Conservation (phyloP, 345 rosid species). For the Murraya paniculata region DNA sequence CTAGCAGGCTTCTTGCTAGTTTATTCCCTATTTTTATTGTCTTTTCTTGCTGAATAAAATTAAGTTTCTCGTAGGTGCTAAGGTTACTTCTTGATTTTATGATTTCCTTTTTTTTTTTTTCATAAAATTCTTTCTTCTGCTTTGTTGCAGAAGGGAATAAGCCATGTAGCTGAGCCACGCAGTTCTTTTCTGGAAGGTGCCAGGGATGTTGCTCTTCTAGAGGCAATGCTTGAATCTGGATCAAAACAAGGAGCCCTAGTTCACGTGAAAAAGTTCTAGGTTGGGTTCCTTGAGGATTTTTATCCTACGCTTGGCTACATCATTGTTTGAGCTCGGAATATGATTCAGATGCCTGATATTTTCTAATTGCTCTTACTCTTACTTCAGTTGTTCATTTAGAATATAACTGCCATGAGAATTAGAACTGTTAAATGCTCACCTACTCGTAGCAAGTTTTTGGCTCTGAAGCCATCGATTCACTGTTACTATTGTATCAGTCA, state of each 20-base stretch:
- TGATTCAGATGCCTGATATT: neutral
- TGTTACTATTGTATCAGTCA: neutral
- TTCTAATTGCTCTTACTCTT: neutral
- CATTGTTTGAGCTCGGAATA: neutral
- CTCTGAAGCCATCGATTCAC: neutral
- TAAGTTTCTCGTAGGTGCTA: neutral
- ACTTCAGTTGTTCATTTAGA: neutral
- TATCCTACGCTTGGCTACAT: neutral
- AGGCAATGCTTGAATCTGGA: slow-evolving; percentile 96
- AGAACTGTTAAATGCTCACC: neutral
- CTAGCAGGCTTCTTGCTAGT: neutral
- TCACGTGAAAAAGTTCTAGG: slow-evolving; percentile 53
- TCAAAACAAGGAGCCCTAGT: slow-evolving; percentile 57
- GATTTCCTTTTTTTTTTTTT: neutral
- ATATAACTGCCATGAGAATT: neutral
- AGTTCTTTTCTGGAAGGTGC: slow-evolving; percentile 82
- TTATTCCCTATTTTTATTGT: neutral
- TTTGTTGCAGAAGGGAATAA: slow-evolving; percentile 46
- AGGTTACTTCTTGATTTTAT: neutral
- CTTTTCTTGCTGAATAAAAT: neutral
- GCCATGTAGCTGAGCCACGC: slow-evolving; percentile 59
- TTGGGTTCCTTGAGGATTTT: neutral
- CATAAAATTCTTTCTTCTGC: neutral
- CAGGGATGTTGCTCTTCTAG: slow-evolving; percentile 80
- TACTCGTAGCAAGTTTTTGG: neutral